Conservation (phyloP, 441 rosid species). For the Manihot esculenta region DNA sequence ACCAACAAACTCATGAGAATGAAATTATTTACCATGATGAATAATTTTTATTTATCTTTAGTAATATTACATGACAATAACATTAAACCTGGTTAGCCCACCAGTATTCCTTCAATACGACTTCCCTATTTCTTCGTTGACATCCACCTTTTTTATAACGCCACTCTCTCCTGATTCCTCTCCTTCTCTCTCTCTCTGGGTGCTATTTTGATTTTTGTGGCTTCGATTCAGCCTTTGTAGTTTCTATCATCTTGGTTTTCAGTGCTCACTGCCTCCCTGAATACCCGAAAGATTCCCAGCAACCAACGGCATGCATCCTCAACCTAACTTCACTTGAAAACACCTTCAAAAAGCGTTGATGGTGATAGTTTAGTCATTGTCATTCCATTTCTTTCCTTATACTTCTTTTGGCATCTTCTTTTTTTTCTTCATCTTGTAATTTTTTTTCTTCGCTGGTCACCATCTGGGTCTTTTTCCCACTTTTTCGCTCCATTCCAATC, state of each 20-base stretch:
- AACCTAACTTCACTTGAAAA: slow-evolving; percentile 18
- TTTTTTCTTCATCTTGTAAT: slow-evolving; percentile 26
- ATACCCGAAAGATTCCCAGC: slow-evolving; percentile 25
- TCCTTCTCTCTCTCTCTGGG: slow-evolving; percentile 8
- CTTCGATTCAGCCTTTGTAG: neutral
- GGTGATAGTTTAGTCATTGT: slow-evolving; percentile 66
- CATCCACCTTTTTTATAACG: too few species aligned
- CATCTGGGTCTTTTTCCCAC: slow-evolving; percentile 20
- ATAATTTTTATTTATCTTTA: too few species aligned
- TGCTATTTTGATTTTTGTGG: neutral
- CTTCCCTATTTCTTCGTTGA: neutral
- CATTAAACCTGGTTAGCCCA: too few species aligned
- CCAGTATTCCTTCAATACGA: neutral
- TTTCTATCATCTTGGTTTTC: slow-evolving; percentile 19
- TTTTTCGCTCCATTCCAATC: slow-evolving; percentile 18
- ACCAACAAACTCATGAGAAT: too few species aligned
- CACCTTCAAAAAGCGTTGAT: slow-evolving; percentile 41
- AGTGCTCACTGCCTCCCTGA: slow-evolving; percentile 26
- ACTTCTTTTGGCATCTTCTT: slow-evolving; percentile 33
- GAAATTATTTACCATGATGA: too few species aligned
- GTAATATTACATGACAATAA: too few species aligned
- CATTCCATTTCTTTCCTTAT: slow-evolving; percentile 31
- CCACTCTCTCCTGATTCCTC: too few species aligned
- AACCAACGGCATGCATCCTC: slow-evolving; percentile 33
- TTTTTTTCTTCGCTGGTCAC: slow-evolving; percentile 18